Conservation (phyloP, 768 basidiomycete genomes). For the Gautieria morchelliformis region DNA sequence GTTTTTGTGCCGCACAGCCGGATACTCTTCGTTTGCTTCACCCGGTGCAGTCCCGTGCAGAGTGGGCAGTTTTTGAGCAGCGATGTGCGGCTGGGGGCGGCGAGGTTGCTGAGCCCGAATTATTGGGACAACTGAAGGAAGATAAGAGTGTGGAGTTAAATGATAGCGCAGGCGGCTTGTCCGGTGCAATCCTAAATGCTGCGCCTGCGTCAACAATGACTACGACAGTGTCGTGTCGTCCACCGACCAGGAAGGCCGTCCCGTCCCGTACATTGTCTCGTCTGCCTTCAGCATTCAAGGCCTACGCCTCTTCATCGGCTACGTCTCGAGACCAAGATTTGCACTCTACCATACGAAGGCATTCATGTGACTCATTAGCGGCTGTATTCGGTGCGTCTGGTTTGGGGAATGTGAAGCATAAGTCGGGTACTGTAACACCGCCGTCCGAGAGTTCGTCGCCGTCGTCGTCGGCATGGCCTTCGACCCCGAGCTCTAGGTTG, state of each 20-base stretch:
- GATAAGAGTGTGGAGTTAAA: neutral
- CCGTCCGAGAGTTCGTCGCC: neutral
- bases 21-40: slow-evolving; percentile 72
- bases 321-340: neutral
- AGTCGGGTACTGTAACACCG: neutral
- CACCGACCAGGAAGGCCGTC: neutral
- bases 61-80: slow-evolving; percentile 82
- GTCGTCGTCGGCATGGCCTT: neutral
- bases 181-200: neutral
- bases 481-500: slow-evolving; percentile 30
- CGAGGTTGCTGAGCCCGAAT: neutral
- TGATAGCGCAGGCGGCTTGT: neutral
- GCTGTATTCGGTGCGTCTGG: neutral
- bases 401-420: neutral
- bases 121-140: neutral
- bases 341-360: slow-evolving; percentile 12
- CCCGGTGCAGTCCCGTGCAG: slow-evolving; percentile 49
- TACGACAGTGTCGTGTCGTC: neutral
- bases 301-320: neutral
- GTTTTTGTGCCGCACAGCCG: slow-evolving; percentile 80
- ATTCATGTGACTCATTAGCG: slow-evolving; percentile 5
- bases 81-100: slow-evolving; percentile 40
- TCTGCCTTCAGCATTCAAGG: neutral
- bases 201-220: neutral
- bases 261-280: neutral